A percentile compares a stretch with the other conserved stretches of the same genome.
Evolutionary conservation across 768 basidiomycete species (phyloP).

Genomic region (Mrakia blollopis): DNA sequence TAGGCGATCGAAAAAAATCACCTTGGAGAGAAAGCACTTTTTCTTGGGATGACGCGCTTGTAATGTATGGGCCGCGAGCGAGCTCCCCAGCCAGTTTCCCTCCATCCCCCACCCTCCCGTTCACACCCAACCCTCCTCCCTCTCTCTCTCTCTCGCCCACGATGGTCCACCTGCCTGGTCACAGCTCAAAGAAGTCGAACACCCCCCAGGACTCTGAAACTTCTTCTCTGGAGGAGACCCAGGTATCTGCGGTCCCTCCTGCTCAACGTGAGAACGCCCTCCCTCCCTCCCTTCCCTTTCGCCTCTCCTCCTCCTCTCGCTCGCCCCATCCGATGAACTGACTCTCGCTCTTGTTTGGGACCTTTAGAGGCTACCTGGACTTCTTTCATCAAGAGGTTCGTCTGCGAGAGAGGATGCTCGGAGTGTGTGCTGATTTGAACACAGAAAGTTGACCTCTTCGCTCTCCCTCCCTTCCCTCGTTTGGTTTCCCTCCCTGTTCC

Average conservation of each 20-base stretch:
- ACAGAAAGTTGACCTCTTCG: conserved; percentile 25
- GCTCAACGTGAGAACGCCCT: conserved; percentile 14
- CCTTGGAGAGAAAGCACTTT: no score
- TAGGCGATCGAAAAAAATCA: no score
- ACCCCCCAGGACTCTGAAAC: background rate
- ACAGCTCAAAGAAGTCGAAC: background rate
- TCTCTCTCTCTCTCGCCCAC: background rate
- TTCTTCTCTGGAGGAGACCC: background rate
- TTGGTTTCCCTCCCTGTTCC: conserved; percentile 81
- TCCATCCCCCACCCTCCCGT: background rate
- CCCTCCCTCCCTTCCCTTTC: background rate
- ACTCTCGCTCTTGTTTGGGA: background rate
- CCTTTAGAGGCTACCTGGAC: conserved; percentile 66
- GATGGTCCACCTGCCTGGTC: conserved; percentile 17
- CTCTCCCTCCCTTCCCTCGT: conserved; percentile 47
- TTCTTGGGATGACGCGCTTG: no score
- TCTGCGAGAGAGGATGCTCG: conserved; percentile 26
- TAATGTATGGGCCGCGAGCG: no score
- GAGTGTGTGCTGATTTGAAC: background rate
- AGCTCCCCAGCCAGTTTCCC: background rate
- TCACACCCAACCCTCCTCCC: background rate
- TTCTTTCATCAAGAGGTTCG: conserved; percentile 83
- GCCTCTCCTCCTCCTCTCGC: background rate
- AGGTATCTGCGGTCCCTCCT: conserved; percentile 4
- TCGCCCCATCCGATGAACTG: background rate